Evolutionary conservation across 2,329 filamentous ascomycete species (phyloP), one percentile per base, ranked within the genome.

Genomic region (Parastagonospora avenae): DNA sequence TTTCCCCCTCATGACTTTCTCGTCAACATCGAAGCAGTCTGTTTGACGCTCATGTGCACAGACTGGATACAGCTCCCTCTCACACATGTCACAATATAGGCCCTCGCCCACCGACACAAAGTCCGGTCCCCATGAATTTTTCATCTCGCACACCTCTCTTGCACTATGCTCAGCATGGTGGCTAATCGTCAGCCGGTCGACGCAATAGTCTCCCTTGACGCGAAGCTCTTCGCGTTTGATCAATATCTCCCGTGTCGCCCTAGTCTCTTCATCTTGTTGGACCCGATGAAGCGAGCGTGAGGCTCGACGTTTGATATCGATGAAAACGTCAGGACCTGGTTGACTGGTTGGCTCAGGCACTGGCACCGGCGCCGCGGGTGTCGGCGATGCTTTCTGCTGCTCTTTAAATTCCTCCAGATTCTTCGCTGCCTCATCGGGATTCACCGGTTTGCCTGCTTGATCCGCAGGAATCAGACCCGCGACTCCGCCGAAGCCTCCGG

Each of bases 61-160:
- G 9, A 35, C 15, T 2, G 27, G 29, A 11, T 16, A 33, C 16
- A 32, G 3, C 28, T 35, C 44, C 27, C 44, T 31, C 8, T 35
- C 28, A 14, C 44, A 47, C 44, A 47, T 47, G 19, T 47, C 37
- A 27, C 35, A 47, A 33, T 47, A 36, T 19, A 47, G 11, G 33
- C 14, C 19, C 27, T 47, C 44, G 7, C 8, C 31, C 29, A 33
- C 31, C 11, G 44, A 47, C 12, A 41, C 44, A 27, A 47, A 47
- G 32, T 47, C 44, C 24, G 35, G 44, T 4, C 44, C 44, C 44
- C 44, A 40, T 29, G 44, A 39, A 8, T 15, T n/a, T n/a, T 40
- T 16, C 35, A 47, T 47, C 19, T 30, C 35, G 19, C 44, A 47
- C 2, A 47, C n/a, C 37, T 47, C 44, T 32, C 36, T 14, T 12